Conservation (phyloP, 1,139 yeast species). For the Yamadazyma oceani region DNA sequence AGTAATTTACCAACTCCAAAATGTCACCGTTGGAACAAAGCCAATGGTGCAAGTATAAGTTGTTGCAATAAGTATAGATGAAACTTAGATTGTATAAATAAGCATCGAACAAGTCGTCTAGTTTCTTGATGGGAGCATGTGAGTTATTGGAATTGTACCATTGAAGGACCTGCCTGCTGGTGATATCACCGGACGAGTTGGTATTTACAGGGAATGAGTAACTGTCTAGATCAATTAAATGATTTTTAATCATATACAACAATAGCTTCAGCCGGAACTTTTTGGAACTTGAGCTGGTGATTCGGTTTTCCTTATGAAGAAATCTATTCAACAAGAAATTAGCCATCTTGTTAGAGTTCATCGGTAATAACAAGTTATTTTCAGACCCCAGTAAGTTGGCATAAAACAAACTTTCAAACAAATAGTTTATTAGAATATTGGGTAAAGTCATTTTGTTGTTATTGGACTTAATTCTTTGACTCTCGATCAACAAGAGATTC, state of each 20-base stretch:
- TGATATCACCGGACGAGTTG: background rate
- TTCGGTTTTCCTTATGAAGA: slow-evolving; percentile 19
- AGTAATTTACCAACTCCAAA: slow-evolving; percentile 10
- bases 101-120: slow-evolving; percentile 44
- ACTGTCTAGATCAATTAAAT: slow-evolving; percentile 1
- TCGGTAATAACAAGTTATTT: slow-evolving; percentile 25
- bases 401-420: slow-evolving; percentile 36
- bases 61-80: slow-evolving; percentile 16
- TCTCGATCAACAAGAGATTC: slow-evolving; percentile 33
- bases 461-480: slow-evolving; percentile 41
- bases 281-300: slow-evolving; percentile 22
- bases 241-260: slow-evolving; percentile 8
- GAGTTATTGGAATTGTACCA: slow-evolving; percentile 1
- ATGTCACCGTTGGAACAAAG: slow-evolving; percentile 14
- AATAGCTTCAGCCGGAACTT: slow-evolving; percentile 11
- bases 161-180: background rate
- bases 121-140: slow-evolving; percentile 16
- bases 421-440: slow-evolving; percentile 34
- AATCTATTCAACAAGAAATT: slow-evolving; percentile 41
- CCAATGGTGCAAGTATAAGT: slow-evolving; percentile 18
- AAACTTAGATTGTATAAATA: slow-evolving; percentile 35
- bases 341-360: slow-evolving; percentile 38
- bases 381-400: slow-evolving; percentile 20
- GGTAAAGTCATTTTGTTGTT: slow-evolving; percentile 38
- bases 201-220: background rate